Base-by-base conservation (phyloP, 257 asterid genomes). In the Solanum bulbocastanum region DNA sequence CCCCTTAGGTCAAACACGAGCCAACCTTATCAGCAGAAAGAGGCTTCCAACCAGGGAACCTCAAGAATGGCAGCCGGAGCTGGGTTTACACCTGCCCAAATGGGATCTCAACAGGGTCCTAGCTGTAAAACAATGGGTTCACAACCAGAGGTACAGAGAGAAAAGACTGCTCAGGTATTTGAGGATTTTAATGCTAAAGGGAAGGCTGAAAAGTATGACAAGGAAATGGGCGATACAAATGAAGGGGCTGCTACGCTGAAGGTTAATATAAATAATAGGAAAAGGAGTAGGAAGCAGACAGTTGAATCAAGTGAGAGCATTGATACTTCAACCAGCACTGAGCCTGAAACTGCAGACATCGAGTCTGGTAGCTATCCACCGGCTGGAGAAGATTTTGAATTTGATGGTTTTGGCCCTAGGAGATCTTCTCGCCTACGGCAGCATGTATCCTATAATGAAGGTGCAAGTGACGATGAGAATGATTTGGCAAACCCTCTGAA, bases 381-480 rank as follows among this genome's bases (percentile, higher is more conserved):
- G 10, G 87, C 87, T 42, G 87, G 86, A 42, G 60, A 87, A 83
- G 87, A 83, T 76, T 90, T 91, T 90, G 95, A 91, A 74, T 60
- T 87, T 83, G 75, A 90, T 87, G 68, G 87, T 86, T 69, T 71
- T 20, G 35, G 23, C 68, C 89, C 90, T 12, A 92, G 95, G 56
- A 93, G 96, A 90, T 96, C 98, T 66, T 87, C 93, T 90, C 95
- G 97, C 37, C 92, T 86, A 81, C 93, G 94, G 91, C 95, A 93
- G 86, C 81, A 91, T 87, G 90, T 96, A 58, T 89, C 92, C 75
- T 94, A 95, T 90, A 89, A 87, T 44, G 98, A 95, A 91, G 91
- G 81, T 88, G 92, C 84, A 62, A 92, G 86, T 84, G 97, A 91
- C 37, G 94, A 91, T 72, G 92, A 86, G 69, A 62, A 90, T 88